Evolutionary conservation across 345 rosid species (phyloP).

Genomic region (Tarenaya hassleriana): DNA sequence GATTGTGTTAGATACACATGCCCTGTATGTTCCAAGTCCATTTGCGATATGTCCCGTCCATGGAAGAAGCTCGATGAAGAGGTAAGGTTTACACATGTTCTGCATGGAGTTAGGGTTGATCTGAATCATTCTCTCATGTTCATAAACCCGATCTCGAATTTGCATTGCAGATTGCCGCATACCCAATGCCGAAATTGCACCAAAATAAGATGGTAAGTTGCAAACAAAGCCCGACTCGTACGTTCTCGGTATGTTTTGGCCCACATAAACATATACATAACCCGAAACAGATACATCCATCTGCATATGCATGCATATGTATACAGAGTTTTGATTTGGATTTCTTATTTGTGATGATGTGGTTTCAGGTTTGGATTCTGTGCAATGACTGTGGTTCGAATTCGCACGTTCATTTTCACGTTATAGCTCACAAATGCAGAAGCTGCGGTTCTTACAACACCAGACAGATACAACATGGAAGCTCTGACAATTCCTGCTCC

Average conservation of each 20-base stretch:
- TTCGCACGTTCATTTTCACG: slow-evolving; percentile 55
- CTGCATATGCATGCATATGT: background rate
- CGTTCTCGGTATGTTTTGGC: no score
- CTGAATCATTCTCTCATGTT: slow-evolving; percentile 2
- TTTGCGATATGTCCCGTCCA: slow-evolving; percentile 57
- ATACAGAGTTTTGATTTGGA: background rate
- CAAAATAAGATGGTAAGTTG: slow-evolving; percentile 59
- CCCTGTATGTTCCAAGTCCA: slow-evolving; percentile 83
- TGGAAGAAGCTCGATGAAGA: slow-evolving; percentile 82
- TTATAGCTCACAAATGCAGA: slow-evolving; percentile 63
- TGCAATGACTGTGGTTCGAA: slow-evolving; percentile 79
- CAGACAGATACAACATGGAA: slow-evolving; percentile 53
- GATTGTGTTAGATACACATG: slow-evolving; percentile 59
- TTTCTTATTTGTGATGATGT: no score
- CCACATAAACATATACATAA: no score
- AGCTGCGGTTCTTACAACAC: slow-evolving; percentile 76
- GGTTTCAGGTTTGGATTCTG: slow-evolving; percentile 68
- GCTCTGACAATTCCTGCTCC: slow-evolving; percentile 47
- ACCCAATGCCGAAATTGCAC: slow-evolving; percentile 68
- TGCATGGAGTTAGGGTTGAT: background rate
- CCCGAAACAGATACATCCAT: no score
- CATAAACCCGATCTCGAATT: background rate
- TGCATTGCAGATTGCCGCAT: slow-evolving; percentile 53
- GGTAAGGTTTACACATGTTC: slow-evolving; percentile 32
- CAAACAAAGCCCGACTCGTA: background rate